Percentiles rank a stretch among this genome's conserved stretches.
Conservation (phyloP, 306 rosid species). For the Psophocarpus tetragonolobus region DNA sequence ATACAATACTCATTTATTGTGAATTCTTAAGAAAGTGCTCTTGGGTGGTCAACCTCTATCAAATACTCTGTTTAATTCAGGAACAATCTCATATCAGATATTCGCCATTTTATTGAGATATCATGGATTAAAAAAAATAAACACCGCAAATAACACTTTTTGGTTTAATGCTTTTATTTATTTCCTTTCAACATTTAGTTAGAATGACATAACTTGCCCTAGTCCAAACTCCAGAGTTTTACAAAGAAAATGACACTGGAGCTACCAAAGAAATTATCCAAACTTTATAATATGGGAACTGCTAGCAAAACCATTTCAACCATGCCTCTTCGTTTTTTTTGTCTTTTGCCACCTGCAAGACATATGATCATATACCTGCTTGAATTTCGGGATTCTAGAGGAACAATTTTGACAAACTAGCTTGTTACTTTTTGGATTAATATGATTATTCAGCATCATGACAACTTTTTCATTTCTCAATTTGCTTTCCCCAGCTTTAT, state of each 20-base stretch:
- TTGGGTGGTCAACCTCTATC: background rate
- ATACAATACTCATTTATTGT: background rate
- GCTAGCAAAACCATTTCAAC: background rate
- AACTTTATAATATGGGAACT: background rate
- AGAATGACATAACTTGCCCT: background rate
- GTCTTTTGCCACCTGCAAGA: background rate
- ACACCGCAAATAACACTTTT: background rate
- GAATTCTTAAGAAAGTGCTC: background rate
- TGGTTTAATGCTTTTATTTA: background rate
- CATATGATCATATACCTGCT: background rate
- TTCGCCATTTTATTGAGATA: background rate
- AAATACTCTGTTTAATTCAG: background rate
- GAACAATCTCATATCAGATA: background rate
- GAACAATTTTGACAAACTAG: background rate
- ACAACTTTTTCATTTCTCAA: too few species aligned
- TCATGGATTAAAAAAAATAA: background rate
- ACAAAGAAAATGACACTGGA: background rate
- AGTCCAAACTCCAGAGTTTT: background rate
- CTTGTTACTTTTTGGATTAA: background rate
- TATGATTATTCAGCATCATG: background rate
- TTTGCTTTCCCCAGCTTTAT: background rate
- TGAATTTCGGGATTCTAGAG: background rate
- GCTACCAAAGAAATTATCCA: background rate
- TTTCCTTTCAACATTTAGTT: background rate
- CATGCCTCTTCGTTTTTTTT: background rate